Conservation (phyloP, 1,284 basidiomycete genomes). For the Schizophyllum commune region DNA sequence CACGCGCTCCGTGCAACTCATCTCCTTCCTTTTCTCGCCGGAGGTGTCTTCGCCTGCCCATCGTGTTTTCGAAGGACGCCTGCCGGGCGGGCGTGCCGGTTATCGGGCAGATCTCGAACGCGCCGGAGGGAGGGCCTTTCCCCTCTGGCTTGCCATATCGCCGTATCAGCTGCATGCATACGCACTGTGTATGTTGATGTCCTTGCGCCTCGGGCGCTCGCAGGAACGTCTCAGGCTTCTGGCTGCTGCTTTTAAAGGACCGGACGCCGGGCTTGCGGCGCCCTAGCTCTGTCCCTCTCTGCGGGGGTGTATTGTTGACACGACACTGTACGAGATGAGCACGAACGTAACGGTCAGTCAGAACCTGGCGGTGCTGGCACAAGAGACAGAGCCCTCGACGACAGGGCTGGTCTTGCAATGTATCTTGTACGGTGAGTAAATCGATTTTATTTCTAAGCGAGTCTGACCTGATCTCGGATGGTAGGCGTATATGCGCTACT, state of each 20-base stretch:
- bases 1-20: too few relatives aligned
- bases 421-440: not conserved
- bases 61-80: not conserved
- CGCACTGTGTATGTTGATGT: not conserved
- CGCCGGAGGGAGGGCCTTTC: not conserved
- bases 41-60: not conserved
- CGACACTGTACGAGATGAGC: not conserved
- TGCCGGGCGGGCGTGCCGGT: not conserved
- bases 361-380: not conserved
- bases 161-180: not conserved
- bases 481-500: not conserved
- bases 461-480: too few relatives aligned
- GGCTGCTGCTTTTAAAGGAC: not conserved
- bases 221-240: not conserved
- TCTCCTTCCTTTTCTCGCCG: too few relatives aligned
- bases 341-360: not conserved
- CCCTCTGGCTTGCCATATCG: not conserved
- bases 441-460: too few relatives aligned
- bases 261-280: not conserved
- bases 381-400: not conserved
- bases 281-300: not conserved
- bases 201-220: not conserved
- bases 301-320: not conserved
- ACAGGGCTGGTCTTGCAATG: not conserved
- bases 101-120: not conserved